phyloP scores from a whole-genome alignment of 352 stramenopile species.

The Phytophthora crassamura region DNA sequence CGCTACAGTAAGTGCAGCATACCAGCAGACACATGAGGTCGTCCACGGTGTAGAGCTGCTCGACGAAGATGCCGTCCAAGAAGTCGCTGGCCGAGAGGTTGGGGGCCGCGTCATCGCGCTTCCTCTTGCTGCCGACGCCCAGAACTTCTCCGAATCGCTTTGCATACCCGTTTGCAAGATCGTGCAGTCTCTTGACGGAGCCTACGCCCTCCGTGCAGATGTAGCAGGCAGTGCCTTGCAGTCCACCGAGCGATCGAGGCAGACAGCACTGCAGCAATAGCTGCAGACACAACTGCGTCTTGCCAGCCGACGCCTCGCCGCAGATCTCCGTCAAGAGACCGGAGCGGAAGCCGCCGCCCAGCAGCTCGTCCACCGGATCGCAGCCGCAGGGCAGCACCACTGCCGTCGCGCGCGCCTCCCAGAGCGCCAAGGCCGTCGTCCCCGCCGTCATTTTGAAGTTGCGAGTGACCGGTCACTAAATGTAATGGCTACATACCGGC shows the following conservation, averaged over 20 bases:
- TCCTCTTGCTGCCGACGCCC: constrained; percentile 47
- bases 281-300: constrained; percentile 84
- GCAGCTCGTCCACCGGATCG: constrained; percentile 54
- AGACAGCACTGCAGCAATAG: constrained; percentile 75
- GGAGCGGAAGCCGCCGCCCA: constrained; percentile 70
- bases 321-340: constrained; percentile 80
- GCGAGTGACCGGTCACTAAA: constrained; percentile 21
- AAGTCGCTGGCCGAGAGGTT: constrained; percentile 43
- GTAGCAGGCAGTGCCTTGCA: constrained; percentile 77
- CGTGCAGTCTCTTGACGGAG: constrained; percentile 74
- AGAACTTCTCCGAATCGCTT: constrained; percentile 45
- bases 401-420: constrained; percentile 32
- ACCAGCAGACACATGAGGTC: constrained; percentile 75
- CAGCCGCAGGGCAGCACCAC: constrained; percentile 63
- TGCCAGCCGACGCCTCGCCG: constrained; percentile 75
- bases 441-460: constrained; percentile 3
- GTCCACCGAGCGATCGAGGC: constrained; percentile 48
- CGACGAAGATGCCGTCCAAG: constrained; percentile 80
- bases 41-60: constrained; percentile 77
- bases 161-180: constrained; percentile 64
- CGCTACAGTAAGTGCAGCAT: constrained; percentile 5
- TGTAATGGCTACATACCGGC: background rate
- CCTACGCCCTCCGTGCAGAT: constrained; percentile 81
- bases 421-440: constrained; percentile 59
- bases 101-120: constrained; percentile 38